phyloP scores from a whole-genome alignment of 2,329 filamentous ascomycete species.

The Remersonia thermophila region DNA sequence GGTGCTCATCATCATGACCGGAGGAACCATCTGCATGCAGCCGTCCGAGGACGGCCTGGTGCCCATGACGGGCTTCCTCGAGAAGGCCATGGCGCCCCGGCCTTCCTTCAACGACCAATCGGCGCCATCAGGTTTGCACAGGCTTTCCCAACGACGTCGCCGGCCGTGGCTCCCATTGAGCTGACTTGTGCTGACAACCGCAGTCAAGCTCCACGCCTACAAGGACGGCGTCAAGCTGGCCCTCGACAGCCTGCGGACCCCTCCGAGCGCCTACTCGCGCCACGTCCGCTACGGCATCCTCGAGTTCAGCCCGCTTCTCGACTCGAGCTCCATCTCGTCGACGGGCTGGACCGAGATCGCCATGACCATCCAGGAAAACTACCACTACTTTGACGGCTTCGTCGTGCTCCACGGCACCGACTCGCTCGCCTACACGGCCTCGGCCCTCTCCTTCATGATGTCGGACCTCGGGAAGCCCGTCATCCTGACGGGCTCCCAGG shows the following conservation, averaged over 20 bases:
- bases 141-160: neutral
- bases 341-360: slow-evolving; percentile 80
- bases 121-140: slow-evolving; percentile 30
- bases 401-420: slow-evolving; percentile 87
- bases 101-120: slow-evolving; percentile 77
- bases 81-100: slow-evolving; percentile 68
- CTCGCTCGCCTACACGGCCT: slow-evolving; percentile 78
- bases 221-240: slow-evolving; percentile 35
- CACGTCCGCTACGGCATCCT: slow-evolving; percentile 74
- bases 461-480: slow-evolving; percentile 84
- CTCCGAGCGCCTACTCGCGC: slow-evolving; percentile 64
- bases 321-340: slow-evolving; percentile 82
- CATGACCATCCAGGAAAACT: slow-evolving; percentile 67
- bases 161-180: neutral
- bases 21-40: slow-evolving; percentile 85
- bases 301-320: slow-evolving; percentile 73
- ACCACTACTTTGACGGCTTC: slow-evolving; percentile 79
- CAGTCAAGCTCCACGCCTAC: slow-evolving; percentile 39
- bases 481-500: slow-evolving; percentile 70
- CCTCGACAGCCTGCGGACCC: slow-evolving; percentile 64
- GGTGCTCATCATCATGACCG: slow-evolving; percentile 83
- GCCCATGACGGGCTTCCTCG: slow-evolving; percentile 67
- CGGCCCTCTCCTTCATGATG: slow-evolving; percentile 87
- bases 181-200: neutral
- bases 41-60: slow-evolving; percentile 67